Evolutionary conservation across 495 filamentous ascomycete genomes (phyloP).

Genomic region (Penicilliopsis zonata): DNA sequence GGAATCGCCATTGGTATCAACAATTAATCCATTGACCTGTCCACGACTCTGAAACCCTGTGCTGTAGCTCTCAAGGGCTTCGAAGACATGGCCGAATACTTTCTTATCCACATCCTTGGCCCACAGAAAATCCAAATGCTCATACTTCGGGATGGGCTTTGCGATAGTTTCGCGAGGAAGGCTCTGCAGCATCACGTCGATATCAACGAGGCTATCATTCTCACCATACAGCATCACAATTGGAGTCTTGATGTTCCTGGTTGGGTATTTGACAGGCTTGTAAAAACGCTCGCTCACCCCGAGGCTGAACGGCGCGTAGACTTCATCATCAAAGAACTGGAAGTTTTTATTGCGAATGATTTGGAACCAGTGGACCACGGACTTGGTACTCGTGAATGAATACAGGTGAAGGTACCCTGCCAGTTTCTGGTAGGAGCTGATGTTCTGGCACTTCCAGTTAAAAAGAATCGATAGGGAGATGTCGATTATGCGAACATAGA

Average conservation of each 20-base stretch:
- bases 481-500: conserved; percentile 86
- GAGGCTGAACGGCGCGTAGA: conserved; percentile 50
- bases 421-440: conserved; percentile 77
- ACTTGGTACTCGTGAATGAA: conserved; percentile 91
- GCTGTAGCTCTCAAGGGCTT: conserved; percentile 61
- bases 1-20: too few relatives aligned
- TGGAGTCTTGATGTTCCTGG: conserved; percentile 91
- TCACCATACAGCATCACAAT: conserved; percentile 90
- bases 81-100: conserved; percentile 83
- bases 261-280: conserved; percentile 93
- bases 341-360: conserved; percentile 92
- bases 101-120: conserved; percentile 68
- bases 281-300: conserved; percentile 52
- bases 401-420: conserved; percentile 96
- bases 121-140: conserved; percentile 98
- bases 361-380: conserved; percentile 97
- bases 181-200: conserved; percentile 80
- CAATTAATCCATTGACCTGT: too few relatives aligned
- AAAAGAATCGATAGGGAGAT: conserved; percentile 71
- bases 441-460: conserved; percentile 80
- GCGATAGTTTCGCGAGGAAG: conserved; percentile 74
- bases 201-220: conserved; percentile 90
- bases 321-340: conserved; percentile 97
- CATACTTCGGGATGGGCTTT: conserved; percentile 77
- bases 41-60: too few relatives aligned